Evolutionary conservation across 768 basidiomycete species (phyloP), one percentile per base, ranked within the genome.

Genomic region (Podaxis sp.): DNA sequence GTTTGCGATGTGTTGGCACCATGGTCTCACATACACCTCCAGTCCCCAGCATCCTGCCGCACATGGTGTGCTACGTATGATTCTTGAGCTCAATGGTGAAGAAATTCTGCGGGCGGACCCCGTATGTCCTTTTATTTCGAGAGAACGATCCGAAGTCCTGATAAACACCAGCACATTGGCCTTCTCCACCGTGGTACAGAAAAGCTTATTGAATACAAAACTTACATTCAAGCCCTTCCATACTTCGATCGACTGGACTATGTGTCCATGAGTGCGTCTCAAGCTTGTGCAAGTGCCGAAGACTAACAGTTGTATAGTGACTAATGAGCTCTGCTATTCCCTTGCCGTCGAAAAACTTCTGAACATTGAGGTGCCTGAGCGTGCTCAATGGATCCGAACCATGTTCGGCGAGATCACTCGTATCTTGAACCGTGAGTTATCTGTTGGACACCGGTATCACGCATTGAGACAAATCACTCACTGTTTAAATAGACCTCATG

Each of bases 211-310:
- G 97, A 99, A 76, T 96, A 95, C 84, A 99, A 99, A 81, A 98
- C 90, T 1, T 99, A 99, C 72, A 92, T 88, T 4, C 97, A 99
- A 79, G 97, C 97, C 0, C 79, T 99, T 19, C 97, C 97, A 1
- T 99, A 99, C 79, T 99, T 99, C 73, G 97, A 99, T 75, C 94
- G 97, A 69, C 83, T 99, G 64, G 97, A 99, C 81, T 99, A 99
- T 69, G 96, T 99, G 59, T 98, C 96, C 54, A 99, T 98, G 97
- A 99, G 95, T 96, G 70, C 51, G 93, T 79, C 42, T 26, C 46
- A 46, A 39, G 51, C 30, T 55, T 8, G 57, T 12, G 1, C 38
- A 13, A 11, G 17, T 61, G 13, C 4, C 12, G 19, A 48, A 22
- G 38, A 19, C 15, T 54, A 68, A 33, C 59, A 52, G 15, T 26